Evolutionary conservation across 345 rosid species (phyloP).

Genomic region (Corchorus olitorius): DNA sequence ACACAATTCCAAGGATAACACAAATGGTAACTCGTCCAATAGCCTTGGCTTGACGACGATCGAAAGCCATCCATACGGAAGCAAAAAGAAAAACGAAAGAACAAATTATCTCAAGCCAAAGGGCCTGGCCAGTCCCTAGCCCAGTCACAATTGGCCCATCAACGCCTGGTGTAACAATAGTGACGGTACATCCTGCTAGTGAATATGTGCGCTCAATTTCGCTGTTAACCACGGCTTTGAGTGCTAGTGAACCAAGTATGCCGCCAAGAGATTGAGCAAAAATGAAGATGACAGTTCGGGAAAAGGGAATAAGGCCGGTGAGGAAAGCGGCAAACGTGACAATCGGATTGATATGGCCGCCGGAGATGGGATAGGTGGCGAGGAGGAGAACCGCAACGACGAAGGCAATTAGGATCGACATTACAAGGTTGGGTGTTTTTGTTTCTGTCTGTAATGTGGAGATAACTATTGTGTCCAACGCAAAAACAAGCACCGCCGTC

Average conservation of each 20-base stretch:
- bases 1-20: slow-evolving; percentile 33
- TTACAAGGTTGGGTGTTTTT: slow-evolving; percentile 33
- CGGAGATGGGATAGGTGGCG: slow-evolving; percentile 47
- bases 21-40: slow-evolving; percentile 37
- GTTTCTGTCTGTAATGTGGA: slow-evolving; percentile 33
- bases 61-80: slow-evolving; percentile 47
- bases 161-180: slow-evolving; percentile 19
- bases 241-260: slow-evolving; percentile 30
- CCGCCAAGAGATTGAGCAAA: slow-evolving; percentile 50
- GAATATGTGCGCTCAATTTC: slow-evolving; percentile 32
- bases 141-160: slow-evolving; percentile 20
- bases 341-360: slow-evolving; percentile 52
- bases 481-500: slow-evolving; percentile 45
- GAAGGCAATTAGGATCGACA: slow-evolving; percentile 38
- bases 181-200: slow-evolving; percentile 51
- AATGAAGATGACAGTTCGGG: slow-evolving; percentile 38
- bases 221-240: slow-evolving; percentile 34
- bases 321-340: slow-evolving; percentile 42
- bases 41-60: slow-evolving; percentile 38
- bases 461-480: slow-evolving; percentile 38
- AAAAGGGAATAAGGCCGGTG: slow-evolving; percentile 39
- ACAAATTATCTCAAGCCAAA: slow-evolving; percentile 45
- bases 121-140: slow-evolving; percentile 22
- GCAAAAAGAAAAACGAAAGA: slow-evolving; percentile 44
- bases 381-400: slow-evolving; percentile 39